Percentiles rank a stretch among this genome's conserved stretches.
phyloP scores from a whole-genome alignment of 164 flowering plant genomes.

The Stephania japonica region DNA sequence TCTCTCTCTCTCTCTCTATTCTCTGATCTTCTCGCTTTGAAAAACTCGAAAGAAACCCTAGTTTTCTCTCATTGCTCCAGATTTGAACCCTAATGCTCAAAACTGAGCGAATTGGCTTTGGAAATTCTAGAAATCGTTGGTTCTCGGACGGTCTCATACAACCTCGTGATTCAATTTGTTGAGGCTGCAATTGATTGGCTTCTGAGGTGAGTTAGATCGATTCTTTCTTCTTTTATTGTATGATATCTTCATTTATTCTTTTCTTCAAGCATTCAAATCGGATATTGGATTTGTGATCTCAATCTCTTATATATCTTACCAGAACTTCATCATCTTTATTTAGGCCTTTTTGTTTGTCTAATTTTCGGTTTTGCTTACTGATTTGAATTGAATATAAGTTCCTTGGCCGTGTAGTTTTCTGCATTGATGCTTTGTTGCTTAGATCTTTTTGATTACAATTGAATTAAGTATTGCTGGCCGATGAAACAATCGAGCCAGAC shows the following conservation, averaged over 20 bases:
- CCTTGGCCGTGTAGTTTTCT: neutral
- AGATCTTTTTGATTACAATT: neutral
- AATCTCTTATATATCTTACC: neutral
- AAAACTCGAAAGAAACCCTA: too few species aligned
- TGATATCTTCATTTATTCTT: neutral
- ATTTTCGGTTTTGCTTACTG: neutral
- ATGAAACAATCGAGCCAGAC: neutral
- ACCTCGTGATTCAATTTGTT: neutral
- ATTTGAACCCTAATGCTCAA: too few species aligned
- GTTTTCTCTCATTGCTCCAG: too few species aligned
- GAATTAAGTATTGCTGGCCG: neutral
- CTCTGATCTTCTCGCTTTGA: too few species aligned
- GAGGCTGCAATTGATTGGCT: neutral
- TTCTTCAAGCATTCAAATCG: neutral
- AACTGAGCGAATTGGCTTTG: too few species aligned
- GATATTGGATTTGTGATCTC: neutral
- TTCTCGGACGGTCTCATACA: neutral
- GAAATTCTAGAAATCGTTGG: neutral
- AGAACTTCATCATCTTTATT: neutral
- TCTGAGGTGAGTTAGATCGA: conserved; percentile 6
- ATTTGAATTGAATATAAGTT: neutral
- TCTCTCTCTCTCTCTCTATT: too few species aligned
- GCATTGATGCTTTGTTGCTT: neutral
- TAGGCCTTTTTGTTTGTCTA: neutral
- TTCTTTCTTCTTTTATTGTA: neutral